Evolutionary conservation across 345 rosid genomes (phyloP), one percentile per base, ranked within the genome.

Genomic region (Ailanthus altissimus): DNA sequence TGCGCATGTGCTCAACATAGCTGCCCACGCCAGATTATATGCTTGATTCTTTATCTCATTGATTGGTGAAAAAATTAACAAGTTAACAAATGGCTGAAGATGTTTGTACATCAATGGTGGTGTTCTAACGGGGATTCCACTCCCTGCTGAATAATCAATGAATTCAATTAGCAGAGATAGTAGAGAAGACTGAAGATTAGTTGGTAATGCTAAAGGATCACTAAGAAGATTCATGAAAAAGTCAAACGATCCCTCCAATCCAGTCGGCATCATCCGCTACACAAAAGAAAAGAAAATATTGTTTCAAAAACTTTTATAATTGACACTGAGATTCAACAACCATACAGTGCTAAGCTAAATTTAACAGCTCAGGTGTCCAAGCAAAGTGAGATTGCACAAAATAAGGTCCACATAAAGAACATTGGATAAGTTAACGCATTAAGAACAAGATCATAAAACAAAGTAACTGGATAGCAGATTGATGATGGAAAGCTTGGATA

Each of bases 1-100:
- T 75, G 98, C 97, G 82, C 98, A 97, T 8, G 94, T 93, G 74
- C 98, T 93, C 62, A 75, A 84, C 94, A 96, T 87, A 82, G 97
- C 90, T 74, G 90, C 91, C 71, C 67, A 66, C 70, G 97, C 93
- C 80, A 96, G 86, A 78, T 76, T 75, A 82, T 86, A 82, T 10
- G 95, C 88, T 63, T 87, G 93, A 83, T 85, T 85, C 85, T 84
- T 89, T 72, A 90, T 87, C 78, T 78, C 86, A 65, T 32, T 47
- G 74, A 77, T 66, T 73, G 94, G 85, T 70, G 98, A 89, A 84
- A 81, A 86, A 45, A 84, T 83, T 80, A 89, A 72, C 84, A 93
- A 87, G 76, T 81, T 88, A 80, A 93, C 73, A 77, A 92, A 87
- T 58, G 83, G 75, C 78, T 84, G 85, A 72, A 92, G 86, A 81